phyloP scores from a whole-genome alignment of 1,139 yeast genomes.

The Suhomyces bokatorum region DNA sequence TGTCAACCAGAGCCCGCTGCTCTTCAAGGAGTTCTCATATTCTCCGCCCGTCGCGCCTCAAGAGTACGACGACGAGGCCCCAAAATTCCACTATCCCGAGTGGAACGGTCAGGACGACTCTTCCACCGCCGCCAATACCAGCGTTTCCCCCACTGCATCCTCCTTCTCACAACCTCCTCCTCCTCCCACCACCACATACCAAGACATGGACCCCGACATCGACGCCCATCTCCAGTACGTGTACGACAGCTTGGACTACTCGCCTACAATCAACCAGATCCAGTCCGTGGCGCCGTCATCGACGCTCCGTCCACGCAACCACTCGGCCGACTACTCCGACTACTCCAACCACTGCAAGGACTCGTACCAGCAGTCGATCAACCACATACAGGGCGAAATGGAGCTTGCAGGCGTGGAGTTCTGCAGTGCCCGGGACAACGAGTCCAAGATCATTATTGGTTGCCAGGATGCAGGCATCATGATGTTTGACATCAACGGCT shows the following conservation, averaged over 20 bases:
- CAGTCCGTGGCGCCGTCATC: conserved; percentile 1
- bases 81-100: conserved; percentile 26
- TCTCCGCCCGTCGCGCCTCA: conserved; percentile 26
- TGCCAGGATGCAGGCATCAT: conserved; percentile 48
- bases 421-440: conserved; percentile 20
- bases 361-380: conserved; percentile 24
- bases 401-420: conserved; percentile 47
- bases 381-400: conserved; percentile 50
- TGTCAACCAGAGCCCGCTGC: conserved; percentile 38
- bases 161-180: conserved; percentile 13
- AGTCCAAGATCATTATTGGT: conserved; percentile 39
- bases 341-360: conserved; percentile 16
- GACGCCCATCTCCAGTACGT: conserved; percentile 17
- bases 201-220: conserved; percentile 10
- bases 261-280: conserved; percentile 2
- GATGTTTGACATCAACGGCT: conserved; percentile 43
- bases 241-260: conserved; percentile 19
- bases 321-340: conserved; percentile 2
- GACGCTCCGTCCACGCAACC: neutral
- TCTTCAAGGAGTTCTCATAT: conserved; percentile 41
- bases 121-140: neutral
- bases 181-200: neutral
- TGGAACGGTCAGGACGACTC: conserved; percentile 18
- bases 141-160: conserved; percentile 18
- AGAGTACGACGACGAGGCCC: conserved; percentile 15